Evolutionary conservation across 148 eudicot genomes (phyloP).

Genomic region (Simmondsia chinensis): DNA sequence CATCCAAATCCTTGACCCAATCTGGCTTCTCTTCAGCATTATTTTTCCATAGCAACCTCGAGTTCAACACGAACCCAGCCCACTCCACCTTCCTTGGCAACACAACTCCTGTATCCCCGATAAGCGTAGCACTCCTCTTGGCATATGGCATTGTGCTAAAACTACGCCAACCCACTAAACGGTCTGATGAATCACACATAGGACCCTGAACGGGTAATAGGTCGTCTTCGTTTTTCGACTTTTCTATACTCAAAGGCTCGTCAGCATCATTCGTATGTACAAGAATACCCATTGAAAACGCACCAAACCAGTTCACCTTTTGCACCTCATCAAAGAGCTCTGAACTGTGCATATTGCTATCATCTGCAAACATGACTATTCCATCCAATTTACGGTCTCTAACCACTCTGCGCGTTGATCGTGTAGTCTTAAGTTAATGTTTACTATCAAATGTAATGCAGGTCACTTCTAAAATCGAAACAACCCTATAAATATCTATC

Average conservation of each 20-base stretch:
- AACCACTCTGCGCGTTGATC: conserved; percentile 54
- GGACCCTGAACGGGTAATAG: conserved; percentile 88
- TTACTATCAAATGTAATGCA: too few species aligned
- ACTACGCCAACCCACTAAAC: conserved; percentile 84
- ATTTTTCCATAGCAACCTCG: conserved; percentile 83
- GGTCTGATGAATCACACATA: conserved; percentile 73
- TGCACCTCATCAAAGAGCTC: conserved; percentile 96
- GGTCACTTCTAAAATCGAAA: too few species aligned
- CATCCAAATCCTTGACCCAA: conserved; percentile 70
- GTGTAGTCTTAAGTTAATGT: too few species aligned
- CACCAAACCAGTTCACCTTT: conserved; percentile 71
- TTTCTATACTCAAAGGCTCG: conserved; percentile 24
- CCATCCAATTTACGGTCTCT: conserved; percentile 79
- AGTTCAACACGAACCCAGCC: conserved; percentile 92
- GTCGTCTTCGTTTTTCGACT: conserved; percentile 27
- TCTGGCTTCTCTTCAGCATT: conserved; percentile 51
- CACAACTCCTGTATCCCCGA: conserved; percentile 74
- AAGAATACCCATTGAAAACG: conserved; percentile 86
- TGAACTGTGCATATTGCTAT: conserved; percentile 94
- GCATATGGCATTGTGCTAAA: conserved; percentile 46
- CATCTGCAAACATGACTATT: conserved; percentile 88
- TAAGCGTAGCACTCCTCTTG: conserved; percentile 52
- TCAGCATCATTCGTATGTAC: conserved; percentile 53
- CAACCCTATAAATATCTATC: too few species aligned
- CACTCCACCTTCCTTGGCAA: conserved; percentile 89